Base-by-base conservation (phyloP, 257 asterid genomes). In the Solanum virginianum region DNA sequence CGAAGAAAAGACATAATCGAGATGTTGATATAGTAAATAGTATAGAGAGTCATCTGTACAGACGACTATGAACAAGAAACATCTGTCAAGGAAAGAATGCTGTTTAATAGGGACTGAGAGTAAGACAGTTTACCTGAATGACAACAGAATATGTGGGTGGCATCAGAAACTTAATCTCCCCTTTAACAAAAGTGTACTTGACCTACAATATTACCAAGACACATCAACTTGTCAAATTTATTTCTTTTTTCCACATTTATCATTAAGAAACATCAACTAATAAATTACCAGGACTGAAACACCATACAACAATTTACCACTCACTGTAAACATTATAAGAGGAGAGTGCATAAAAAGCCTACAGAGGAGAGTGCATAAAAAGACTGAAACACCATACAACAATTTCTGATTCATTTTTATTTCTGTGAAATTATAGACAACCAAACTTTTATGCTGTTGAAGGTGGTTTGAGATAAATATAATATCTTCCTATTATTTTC, bases 111-210 rank as follows among this genome's bases (percentile, higher is more conserved):
- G 12, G 36, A 82, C 49, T 8, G 43, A 18, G 57, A 70, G 29
- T 22, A 11, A 81, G 24, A 65, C 4, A 39, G 4, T 17, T 62
- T 91, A 93, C 99, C 99, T 96, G 99, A 87, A 93, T 92, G 85
- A 92, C 88, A 55, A 90, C 72, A 81, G 99, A 95, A 90, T 90
- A 95, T 15, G 90, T 71, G 62, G 99, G 98, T 66, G 97, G 98
- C 98, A 93, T 92, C 56, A 91, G 79, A 86, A 95, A 95, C 86
- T 91, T 88, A 63, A 86, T 88, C 72, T 69, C 89, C 79, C 93
- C 94, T 87, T 93, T 96, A 59, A 55, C 29, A 87, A 91, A 92
- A 59, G 95, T 92, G 86, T 95, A 95, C 74, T 91, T 87, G 18
- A 92, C 96, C 99, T 96, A 92, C 87, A 63, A 87, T 51, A 71